A percentile compares a stretch with the other conserved stretches of the same genome.
These are phyloP conservation scores for Phaffia australis DNA, from an alignment of 768 basidiomycete species.

Conservation along the genomic window DNA sequence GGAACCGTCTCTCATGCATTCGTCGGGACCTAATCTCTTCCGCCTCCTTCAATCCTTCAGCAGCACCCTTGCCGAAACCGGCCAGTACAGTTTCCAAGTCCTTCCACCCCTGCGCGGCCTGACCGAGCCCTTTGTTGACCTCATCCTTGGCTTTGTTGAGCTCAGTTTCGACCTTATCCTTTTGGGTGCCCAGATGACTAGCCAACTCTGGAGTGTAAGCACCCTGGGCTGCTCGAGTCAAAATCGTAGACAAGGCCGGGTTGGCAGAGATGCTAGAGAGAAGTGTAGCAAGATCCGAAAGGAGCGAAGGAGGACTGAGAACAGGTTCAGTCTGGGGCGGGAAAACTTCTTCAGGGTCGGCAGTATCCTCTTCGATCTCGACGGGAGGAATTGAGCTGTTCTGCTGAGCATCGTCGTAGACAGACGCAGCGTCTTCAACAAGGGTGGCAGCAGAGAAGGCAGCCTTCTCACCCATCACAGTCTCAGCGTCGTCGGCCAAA, in stretches of 20 bases:
- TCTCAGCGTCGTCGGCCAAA: no score
- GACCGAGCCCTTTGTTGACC: not conserved
- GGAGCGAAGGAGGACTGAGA: conserved; percentile 8
- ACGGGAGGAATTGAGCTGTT: not conserved
- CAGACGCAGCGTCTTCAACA: not conserved
- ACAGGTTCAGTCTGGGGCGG: not conserved
- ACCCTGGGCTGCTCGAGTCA: conserved; percentile 12
- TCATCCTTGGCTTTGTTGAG: not conserved
- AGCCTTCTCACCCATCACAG: no score
- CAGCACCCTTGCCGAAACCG: not conserved
- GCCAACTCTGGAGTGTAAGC: conserved; percentile 9
- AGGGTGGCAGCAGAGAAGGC: not conserved
- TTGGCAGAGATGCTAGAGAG: conserved; percentile 10
- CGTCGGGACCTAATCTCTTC: conserved; percentile 1
- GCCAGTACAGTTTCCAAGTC: not conserved
- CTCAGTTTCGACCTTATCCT: not conserved
- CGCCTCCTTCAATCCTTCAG: conserved; percentile 2
- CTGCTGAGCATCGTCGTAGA: not conserved
- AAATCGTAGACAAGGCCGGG: conserved; percentile 6
- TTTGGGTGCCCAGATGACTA: not conserved
- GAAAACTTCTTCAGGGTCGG: conserved; percentile 21
- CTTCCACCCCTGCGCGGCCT: not conserved
- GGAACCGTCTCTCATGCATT: no score
- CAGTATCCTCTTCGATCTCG: not conserved
- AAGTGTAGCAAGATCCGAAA: conserved; percentile 13